Evolutionary conservation across 768 basidiomycete genomes (phyloP).

Genomic region (Naganishia randhawae): DNA sequence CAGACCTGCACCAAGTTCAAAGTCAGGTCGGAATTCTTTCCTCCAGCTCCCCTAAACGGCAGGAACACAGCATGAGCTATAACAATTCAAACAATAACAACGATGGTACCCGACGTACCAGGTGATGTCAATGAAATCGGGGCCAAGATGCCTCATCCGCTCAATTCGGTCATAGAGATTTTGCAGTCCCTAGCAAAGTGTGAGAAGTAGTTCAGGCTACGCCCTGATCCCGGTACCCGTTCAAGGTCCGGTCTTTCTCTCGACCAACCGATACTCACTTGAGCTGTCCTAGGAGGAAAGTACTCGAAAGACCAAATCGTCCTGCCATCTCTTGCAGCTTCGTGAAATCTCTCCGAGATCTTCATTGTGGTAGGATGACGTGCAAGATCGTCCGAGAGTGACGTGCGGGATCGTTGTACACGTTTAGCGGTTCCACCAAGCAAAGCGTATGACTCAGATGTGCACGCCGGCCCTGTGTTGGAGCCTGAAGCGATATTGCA

Average conservation of each 20-base stretch:
- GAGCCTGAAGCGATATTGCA: too few species aligned
- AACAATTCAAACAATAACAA: too few species aligned
- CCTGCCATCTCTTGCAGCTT: conserved; percentile 76
- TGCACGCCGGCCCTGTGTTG: too few species aligned
- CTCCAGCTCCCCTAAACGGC: conserved; percentile 81
- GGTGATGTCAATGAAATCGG: conserved; percentile 97
- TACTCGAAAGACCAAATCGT: conserved; percentile 99
- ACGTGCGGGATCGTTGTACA: too few species aligned
- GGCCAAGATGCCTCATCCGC: conserved; percentile 89
- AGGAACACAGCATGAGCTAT: conserved; percentile 15
- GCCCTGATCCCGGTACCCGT: too few species aligned
- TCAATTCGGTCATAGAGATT: conserved; percentile 98
- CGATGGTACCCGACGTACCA: conserved; percentile 57
- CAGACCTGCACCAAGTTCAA: conserved; percentile 91
- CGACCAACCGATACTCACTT: conserved; percentile 56
- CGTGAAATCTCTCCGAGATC: conserved; percentile 87
- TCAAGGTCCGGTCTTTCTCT: too few species aligned
- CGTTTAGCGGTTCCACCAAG: too few species aligned
- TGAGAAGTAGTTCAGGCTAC: conserved; percentile 8
- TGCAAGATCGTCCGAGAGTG: neutral
- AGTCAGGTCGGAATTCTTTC: conserved; percentile 88
- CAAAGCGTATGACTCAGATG: too few species aligned
- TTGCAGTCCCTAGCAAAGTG: conserved; percentile 67
- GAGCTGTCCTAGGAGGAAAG: conserved; percentile 91
- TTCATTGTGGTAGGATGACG: conserved; percentile 59